Evolutionary conservation across 2,329 filamentous ascomycete genomes (phyloP).

Genomic region (Arthroderma sp.): DNA sequence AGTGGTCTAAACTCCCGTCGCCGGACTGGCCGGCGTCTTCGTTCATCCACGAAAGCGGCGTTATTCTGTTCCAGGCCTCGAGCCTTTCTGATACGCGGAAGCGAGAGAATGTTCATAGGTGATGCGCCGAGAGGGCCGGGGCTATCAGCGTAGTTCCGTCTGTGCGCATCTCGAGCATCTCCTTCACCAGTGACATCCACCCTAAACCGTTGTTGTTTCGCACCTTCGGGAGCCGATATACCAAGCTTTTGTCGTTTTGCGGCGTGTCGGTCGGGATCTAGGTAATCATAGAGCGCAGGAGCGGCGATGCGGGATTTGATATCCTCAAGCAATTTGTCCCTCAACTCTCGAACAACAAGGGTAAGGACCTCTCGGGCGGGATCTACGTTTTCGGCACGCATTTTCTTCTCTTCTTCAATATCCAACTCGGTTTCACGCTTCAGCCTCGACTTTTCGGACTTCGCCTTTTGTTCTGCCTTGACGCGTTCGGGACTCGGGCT

Average conservation of each 20-base stretch:
- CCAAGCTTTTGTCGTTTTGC: conserved; percentile 70
- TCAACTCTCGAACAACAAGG: conserved; percentile 64
- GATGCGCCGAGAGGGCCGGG: conserved; percentile 26
- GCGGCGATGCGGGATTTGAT: conserved; percentile 78
- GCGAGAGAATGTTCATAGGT: conserved; percentile 45
- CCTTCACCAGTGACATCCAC: conserved; percentile 48
- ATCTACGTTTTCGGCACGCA: conserved; percentile 76
- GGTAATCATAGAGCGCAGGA: conserved; percentile 63
- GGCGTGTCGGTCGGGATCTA: conserved; percentile 68
- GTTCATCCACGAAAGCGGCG: conserved; percentile 56
- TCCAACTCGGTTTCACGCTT: conserved; percentile 67
- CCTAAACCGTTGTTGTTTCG: conserved; percentile 42
- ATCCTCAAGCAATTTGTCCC: conserved; percentile 75
- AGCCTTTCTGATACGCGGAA: conserved; percentile 64
- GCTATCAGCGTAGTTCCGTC: conserved; percentile 28
- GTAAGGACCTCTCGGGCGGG: conserved; percentile 76
- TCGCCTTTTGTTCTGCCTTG: conserved; percentile 39
- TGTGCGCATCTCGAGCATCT: conserved; percentile 42
- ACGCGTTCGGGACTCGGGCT: conserved; percentile 34
- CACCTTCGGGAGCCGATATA: conserved; percentile 54
- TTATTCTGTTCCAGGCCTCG: conserved; percentile 45
- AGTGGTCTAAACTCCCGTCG: conserved; percentile 61
- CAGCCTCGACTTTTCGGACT: conserved; percentile 53
- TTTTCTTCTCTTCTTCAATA: conserved; percentile 77
- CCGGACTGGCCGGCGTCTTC: conserved; percentile 42